Evolutionary conservation across 257 asterid species (phyloP), one percentile per base, ranked within the genome.

Genomic region (Prunella vulgaris): DNA sequence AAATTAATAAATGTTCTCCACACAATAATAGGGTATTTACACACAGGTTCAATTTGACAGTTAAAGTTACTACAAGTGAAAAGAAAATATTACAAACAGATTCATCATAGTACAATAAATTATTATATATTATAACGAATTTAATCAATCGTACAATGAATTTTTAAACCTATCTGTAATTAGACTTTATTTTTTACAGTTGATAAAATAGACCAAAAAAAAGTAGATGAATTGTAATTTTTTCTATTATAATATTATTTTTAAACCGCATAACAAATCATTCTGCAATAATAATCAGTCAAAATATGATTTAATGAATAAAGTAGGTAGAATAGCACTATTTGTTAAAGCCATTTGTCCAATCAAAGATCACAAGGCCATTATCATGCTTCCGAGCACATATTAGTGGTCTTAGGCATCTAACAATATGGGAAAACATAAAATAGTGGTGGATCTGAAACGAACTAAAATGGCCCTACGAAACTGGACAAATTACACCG

Each of bases 401-500:
- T 38, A 28, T 74, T 44, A 48, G 77, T 77, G 86, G 76, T 56
- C 61, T 49, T 68, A 35, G 60, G 35, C 49, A 3, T 25, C 24
- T 24, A 13, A 24, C 32, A 13, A 20, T 28, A 44, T 54, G 76
- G 52, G 51, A 58, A 66, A 58, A 56, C 64, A 66, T 51, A 44
- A 18, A 60, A 8, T 57, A 54, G 57, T 51, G 64, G 24, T 64
- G 78, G 70, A 52, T 63, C 33, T 58, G 64, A 66, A 59, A 83
- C 74, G 82, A 59, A 65, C 25, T 58, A 24, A 61, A 10, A 25
- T 68, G 72, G 74, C 18, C 53, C 28, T 25, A 62, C 2, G 57
- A 42, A 27, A 56, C 27, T 30, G 42, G 79, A 64, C 76, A 72
- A 76, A 35, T 15, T 25, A 25, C 28, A 25, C 66, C 79, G 82